Base-by-base conservation (phyloP, 257 asterid species). In the Nicotiana tabacum region DNA sequence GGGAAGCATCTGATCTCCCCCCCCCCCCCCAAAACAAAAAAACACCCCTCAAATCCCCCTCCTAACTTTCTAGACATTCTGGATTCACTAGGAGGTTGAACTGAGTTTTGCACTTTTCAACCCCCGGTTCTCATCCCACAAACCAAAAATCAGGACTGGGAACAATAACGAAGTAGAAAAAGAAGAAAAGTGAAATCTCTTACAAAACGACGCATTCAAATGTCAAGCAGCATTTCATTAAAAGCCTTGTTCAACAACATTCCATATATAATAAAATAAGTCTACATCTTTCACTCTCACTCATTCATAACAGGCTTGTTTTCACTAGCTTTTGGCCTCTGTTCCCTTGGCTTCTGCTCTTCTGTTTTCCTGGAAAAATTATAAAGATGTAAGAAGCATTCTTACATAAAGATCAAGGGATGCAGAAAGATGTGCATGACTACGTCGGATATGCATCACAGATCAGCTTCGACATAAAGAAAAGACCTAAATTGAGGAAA, bases 281-380 rank as follows among this genome's bases (percentile, higher is more conserved):
- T 60, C 57, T 11, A 79, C 70, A 57, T 66, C 77, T 68, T 57
- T 77, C 51, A 77, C 80, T 33, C 7, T 90, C 84, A 93, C 82
- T 96, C 99, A 24, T 85, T 94, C 99, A 96, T 94, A 82, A 96
- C 90, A 46, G 99, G 99, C 81, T 94, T 94, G 86, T 96, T 96
- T 86, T 96, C 99, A 69, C 82, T 96, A 78, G 98, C 98, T 87
- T 96, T 96, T 9, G 97, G 95, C 95, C 66, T 94, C 80, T 95
- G 98, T 81, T 94, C 98, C 95, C 88, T 94, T 15, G 99, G 99
- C 92, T 90, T 96, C 87, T 92, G 97, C 89, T 96, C 99, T 82
- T 96, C 99, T 35, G 90, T 89, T 96, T 94, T 96, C 95, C 99
- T 96, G 84, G 33, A 84, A 15, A 79, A 78, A n/a, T 15, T 13